Base-by-base conservation (phyloP, 2,329 filamentous ascomycete genomes). In the Pyrenochaeta sp. region DNA sequence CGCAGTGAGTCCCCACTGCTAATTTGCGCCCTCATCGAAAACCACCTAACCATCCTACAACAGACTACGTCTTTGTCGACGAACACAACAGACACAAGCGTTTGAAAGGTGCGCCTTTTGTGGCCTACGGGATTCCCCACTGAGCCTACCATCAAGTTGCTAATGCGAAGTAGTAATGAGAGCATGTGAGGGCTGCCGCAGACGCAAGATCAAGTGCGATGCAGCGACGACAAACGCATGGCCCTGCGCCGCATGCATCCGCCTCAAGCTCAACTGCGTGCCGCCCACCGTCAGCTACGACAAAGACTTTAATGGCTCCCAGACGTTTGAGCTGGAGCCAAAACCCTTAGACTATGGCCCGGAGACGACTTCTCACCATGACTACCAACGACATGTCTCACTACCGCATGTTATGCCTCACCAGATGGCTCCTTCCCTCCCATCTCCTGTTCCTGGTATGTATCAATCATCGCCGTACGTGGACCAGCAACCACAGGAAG, bases 61-160 rank as follows among this genome's bases (percentile, higher is more conserved):
- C 59, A 96, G 93, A 97, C 76, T 98, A 97, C 90, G 95, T 98
- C 68, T 98, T 98, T 73, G 95, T 98, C 52, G 94, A 98, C 77
- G 94, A 98, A 77, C 95, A 98, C 78, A 98, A 98, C 80, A 90
- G 95, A 61, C 95, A 98, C 78, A 98, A 98, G 79, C 87, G 94
- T 67, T 81, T 98, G 60, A 98, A 98, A 84, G 92, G 92, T 95
- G 85, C 56, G 75, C 37, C 42, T 45, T 20, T 31, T 55, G 41
- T 33, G 14, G 4, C 36, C 44, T 21, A 12, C 40, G 20, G 14
- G 35, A 7, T 23, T 21, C 27, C 12, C 12, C 31, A 18, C 40
- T 33, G 17, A 37, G 30, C 32, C 29, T 47, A 39, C 15, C 30
- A 49, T 43, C 41, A 44, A 33, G 15, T 15, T 63, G 60, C 71